A percentile compares a stretch with the other conserved stretches of the same genome.
Evolutionary conservation across 768 basidiomycete genomes (phyloP).

Genomic region (Leccinum sublutescens): DNA sequence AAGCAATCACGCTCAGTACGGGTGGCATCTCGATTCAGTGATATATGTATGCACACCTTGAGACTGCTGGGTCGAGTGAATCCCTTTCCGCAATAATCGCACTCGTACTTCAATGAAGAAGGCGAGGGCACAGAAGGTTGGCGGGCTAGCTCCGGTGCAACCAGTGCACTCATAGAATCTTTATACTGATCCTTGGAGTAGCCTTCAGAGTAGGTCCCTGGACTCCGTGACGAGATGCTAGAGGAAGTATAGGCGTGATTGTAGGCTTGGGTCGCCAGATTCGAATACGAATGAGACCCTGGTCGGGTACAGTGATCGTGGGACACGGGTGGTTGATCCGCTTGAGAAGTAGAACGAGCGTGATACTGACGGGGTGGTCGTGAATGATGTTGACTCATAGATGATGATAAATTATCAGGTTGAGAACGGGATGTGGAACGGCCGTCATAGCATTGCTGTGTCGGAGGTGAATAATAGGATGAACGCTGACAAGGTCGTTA

Average conservation of each 20-base stretch:
- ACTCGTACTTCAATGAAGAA: slow-evolving; percentile 63
- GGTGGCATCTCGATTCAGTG: neutral
- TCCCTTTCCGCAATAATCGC: slow-evolving; percentile 74
- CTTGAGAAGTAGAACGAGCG: slow-evolving; percentile 29
- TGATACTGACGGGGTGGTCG: slow-evolving; percentile 21
- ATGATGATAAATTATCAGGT: slow-evolving; percentile 26
- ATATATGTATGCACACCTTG: slow-evolving; percentile 45
- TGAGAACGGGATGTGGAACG: slow-evolving; percentile 16
- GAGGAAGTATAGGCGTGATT: slow-evolving; percentile 14
- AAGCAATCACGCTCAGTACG: slow-evolving; percentile 11
- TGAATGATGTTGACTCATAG: slow-evolving; percentile 22
- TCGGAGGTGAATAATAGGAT: slow-evolving; percentile 19
- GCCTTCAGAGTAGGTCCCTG: slow-evolving; percentile 21
- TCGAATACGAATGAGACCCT: slow-evolving; percentile 28
- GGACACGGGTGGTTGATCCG: slow-evolving; percentile 25
- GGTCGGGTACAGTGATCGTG: slow-evolving; percentile 27
- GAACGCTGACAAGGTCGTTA: slow-evolving; percentile 22
- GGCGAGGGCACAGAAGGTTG: slow-evolving; percentile 24
- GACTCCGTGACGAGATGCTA: slow-evolving; percentile 18
- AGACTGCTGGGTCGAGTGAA: slow-evolving; percentile 84
- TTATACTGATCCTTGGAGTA: slow-evolving; percentile 9
- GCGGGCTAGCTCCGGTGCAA: slow-evolving; percentile 13
- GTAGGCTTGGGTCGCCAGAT: slow-evolving; percentile 22
- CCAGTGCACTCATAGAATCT: slow-evolving; percentile 11
- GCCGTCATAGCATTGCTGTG: slow-evolving; percentile 30